Evolutionary conservation across 2,329 filamentous ascomycete genomes (phyloP), one percentile per base, ranked within the genome.

Genomic region (Paecilomyces formosus): DNA sequence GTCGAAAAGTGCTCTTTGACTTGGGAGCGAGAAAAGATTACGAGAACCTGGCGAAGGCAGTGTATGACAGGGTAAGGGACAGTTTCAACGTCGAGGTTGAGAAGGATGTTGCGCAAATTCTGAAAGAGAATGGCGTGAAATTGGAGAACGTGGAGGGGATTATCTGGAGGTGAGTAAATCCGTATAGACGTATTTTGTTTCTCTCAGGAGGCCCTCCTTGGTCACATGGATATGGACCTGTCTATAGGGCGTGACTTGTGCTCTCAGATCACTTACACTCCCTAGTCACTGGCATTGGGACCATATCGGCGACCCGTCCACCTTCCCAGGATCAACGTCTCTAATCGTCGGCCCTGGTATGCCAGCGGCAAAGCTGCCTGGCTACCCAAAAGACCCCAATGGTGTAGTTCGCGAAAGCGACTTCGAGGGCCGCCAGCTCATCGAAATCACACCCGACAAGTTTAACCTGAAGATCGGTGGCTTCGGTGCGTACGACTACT

Each of bases 401-500:
- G 54, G 39, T 0, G 28, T 33, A 8, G 54, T 57, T 11, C 58
- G 60, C 18, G 28, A 56, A 39, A 56, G 35, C 54, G 8, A 22
- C 15, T 31, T 57, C 50, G 51, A 28, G 55, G 39, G 61, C 56
- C 53, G 53, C 12, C 53, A 54, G 30, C 53, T 54, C 53, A 22
- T 54, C 26, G 53, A 54, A 12, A 54, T 54, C 15, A 54, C 53
- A 11, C 53, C 11, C 6, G 53, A 54, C 53, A 54, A 54, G 30
- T 45, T 59, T 21, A 12, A 21, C 24, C 21, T 50, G 2, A 54
- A 57, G n/a, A 61, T 67, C 35, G 60, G 60, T 30, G 22, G 26
- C 8, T 60, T 61, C 13, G 26, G 22, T 15, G 58, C 60, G 3
- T 26, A 54, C 35, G 81, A 84, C 64, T 83, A 78, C 63, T 84